phyloP scores from a whole-genome alignment of 352 stramenopile species.

The Elongisporangium senticosum region DNA sequence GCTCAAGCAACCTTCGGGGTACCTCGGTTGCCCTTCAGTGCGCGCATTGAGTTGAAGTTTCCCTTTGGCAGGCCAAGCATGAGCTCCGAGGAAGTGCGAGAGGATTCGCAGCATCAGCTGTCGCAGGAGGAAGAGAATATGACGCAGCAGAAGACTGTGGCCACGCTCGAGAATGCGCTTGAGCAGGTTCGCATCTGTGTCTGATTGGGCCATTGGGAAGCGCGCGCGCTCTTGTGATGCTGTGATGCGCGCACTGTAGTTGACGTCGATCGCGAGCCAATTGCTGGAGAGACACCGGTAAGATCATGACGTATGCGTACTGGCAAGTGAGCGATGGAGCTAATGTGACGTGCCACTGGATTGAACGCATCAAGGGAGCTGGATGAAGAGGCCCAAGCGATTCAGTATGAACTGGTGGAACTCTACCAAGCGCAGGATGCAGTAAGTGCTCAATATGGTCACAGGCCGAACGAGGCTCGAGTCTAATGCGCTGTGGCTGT shows the following conservation, averaged over 20 bases:
- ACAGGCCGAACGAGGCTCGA: background rate
- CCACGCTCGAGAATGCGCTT: conserved; percentile 21
- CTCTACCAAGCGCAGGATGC: conserved; percentile 47
- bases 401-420: conserved; percentile 58
- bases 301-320: background rate
- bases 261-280: conserved; percentile 14
- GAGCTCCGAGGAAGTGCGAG: conserved; percentile 1
- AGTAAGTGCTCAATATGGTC: conserved; percentile 13
- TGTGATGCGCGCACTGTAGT: conserved; percentile 5
- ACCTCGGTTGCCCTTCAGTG: conserved; percentile 11
- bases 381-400: conserved; percentile 39
- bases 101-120: conserved; percentile 1
- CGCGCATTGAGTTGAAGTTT: conserved; percentile 33
- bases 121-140: background rate
- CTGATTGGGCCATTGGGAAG: too few relatives aligned
- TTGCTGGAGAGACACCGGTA: conserved; percentile 20
- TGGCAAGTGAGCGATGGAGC: background rate
- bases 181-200: conserved; percentile 9
- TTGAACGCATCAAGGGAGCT: conserved; percentile 29
- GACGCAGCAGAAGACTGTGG: conserved; percentile 6
- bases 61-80: background rate
- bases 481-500: background rate
- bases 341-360: background rate
- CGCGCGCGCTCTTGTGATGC: background rate
- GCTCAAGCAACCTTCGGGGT: conserved; percentile 32